Conservation (phyloP, 2,329 filamentous ascomycete species). For the Pseudohalonectria lignicola region DNA sequence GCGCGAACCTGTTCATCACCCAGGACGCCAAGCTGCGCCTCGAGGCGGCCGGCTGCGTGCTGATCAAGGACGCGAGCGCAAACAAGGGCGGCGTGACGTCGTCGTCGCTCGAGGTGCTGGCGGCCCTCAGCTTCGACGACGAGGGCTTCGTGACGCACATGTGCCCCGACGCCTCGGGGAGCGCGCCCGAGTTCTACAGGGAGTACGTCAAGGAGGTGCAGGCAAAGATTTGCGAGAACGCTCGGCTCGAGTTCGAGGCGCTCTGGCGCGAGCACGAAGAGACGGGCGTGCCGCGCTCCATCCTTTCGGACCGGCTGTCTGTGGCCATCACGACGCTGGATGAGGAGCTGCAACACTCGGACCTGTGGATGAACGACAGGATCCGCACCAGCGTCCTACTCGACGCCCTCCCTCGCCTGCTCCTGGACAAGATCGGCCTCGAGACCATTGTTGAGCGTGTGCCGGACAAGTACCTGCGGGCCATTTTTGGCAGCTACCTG, state of each 20-base stretch:
- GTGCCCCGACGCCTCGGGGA: slow-evolving; percentile 67
- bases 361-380: slow-evolving; percentile 75
- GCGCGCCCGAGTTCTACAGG: slow-evolving; percentile 82
- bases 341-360: slow-evolving; percentile 88
- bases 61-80: slow-evolving; percentile 96
- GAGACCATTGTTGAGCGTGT: slow-evolving; percentile 80
- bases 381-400: slow-evolving; percentile 68
- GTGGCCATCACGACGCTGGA: slow-evolving; percentile 92
- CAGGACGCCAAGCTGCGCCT: slow-evolving; percentile 94
- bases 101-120: slow-evolving; percentile 90
- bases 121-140: slow-evolving; percentile 90
- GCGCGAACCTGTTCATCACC: slow-evolving; percentile 92
- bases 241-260: slow-evolving; percentile 88
- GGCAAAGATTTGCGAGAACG: slow-evolving; percentile 81
- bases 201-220: slow-evolving; percentile 89
- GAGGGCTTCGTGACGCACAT: slow-evolving; percentile 81
- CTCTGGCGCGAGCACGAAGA: slow-evolving; percentile 91
- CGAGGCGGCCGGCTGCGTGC: slow-evolving; percentile 85
- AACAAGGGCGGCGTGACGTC: slow-evolving; percentile 99
- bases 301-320: slow-evolving; percentile 86
- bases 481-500: slow-evolving; percentile 93
- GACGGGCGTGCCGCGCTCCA: slow-evolving; percentile 68
- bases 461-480: slow-evolving; percentile 81
- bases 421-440: slow-evolving; percentile 83
- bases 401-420: slow-evolving; percentile 75